A percentile compares a stretch with the other conserved stretches of the same genome.
These are phyloP conservation scores for Phlebopus sp. DNA, from an alignment of 1,284 basidiomycete genomes.

Conservation along the genomic window DNA sequence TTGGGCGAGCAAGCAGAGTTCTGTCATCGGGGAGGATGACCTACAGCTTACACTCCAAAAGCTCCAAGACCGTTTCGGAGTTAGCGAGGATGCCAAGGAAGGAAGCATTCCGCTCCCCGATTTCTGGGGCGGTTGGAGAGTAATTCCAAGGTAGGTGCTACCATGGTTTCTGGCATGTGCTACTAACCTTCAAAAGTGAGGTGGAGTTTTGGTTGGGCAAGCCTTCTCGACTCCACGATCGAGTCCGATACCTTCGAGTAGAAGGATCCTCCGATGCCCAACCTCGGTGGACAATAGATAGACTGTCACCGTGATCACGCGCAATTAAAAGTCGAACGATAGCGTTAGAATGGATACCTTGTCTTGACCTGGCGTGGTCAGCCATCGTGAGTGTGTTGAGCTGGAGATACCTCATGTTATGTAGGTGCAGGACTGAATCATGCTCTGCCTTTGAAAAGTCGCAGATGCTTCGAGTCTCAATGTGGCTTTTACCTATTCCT, in stretches of 20 bases:
- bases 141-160: constrained; percentile 76
- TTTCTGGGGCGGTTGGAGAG: constrained; percentile 96
- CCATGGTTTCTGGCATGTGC: neutral
- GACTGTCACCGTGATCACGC: constrained; percentile 26
- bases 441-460: no score
- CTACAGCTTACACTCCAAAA: constrained; percentile 63
- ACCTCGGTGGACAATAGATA: constrained; percentile 28
- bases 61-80: constrained; percentile 60
- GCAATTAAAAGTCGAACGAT: neutral
- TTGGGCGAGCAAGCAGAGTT: constrained; percentile 89
- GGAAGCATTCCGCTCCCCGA: constrained; percentile 76
- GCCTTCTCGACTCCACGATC: constrained; percentile 86
- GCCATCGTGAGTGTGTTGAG: no score
- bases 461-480: no score
- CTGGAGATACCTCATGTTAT: no score
- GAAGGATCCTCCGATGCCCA: constrained; percentile 46
- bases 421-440: no score
- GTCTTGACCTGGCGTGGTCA: no score
- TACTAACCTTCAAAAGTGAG: constrained; percentile 39
- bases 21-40: constrained; percentile 68
- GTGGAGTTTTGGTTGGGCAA: constrained; percentile 95
- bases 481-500: no score
- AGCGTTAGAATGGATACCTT: no score
- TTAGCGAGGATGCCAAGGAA: constrained; percentile 38
- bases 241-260: constrained; percentile 75